Evolutionary conservation across 495 filamentous ascomycete species (phyloP), one percentile per base, ranked within the genome.

Genomic region (Platismatia glauca): DNA sequence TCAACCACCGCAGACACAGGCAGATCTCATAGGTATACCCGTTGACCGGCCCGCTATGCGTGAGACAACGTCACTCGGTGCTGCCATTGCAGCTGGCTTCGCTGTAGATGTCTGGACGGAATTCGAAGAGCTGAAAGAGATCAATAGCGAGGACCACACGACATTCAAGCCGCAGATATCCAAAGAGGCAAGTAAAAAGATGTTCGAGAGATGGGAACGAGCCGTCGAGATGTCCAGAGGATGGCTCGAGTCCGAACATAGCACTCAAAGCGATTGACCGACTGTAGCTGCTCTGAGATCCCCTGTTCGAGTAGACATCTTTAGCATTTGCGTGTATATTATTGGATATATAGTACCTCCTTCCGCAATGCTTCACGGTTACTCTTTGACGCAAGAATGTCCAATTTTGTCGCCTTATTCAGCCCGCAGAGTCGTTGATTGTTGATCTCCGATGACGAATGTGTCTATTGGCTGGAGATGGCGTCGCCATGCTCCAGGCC

Each of bases 51-150:
- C 93, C 2, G 81, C 82, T 38, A 96, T 97, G 92, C 86, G 90
- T 61, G 92, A 97, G 77, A 96, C 91, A 2, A 97, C 92, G 18
- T 88, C 92, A 16, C 84, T 96, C 2, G 92, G 92, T 33, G 90
- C 92, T n/a, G 92, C 92, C 33, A 94, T 97, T 64, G 93, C 91
- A 15, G 92, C 93, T 59, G 93, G 91, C 31, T 88, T 96, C 64
- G 92, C 91, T 20, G 85, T 88, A 20, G 85, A 82, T 58, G 82
- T 94, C 58, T 97, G 92, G 92, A 81, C 83, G 59, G 81, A 85
- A 46, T 85, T 95, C 68, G 80, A 84, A 39, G 90, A 96, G 67
- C 80, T 97, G 46, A 84, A 84, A 70, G 75, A 86, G 64, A 87
- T 96, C 71, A 94, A 91, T 70, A 82, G 81, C 63, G 81, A 82